Evolutionary conservation across 306 rosid species (phyloP).

Genomic region (cucumber (Cucumis sativus)): DNA sequence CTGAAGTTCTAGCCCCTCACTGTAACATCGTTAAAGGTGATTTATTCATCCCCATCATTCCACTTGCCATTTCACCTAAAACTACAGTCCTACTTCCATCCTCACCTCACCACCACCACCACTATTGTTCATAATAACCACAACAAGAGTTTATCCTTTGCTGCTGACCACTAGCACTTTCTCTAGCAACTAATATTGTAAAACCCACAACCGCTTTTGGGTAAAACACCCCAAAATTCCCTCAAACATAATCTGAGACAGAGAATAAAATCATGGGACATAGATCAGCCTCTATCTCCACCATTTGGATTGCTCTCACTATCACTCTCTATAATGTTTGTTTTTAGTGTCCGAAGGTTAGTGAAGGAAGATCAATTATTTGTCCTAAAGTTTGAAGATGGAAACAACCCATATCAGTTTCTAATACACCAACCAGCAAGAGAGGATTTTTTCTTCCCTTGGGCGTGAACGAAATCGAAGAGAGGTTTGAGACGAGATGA

Average conservation of each 20-base stretch:
- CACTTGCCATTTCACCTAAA: neutral
- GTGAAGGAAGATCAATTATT: neutral
- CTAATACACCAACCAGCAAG: no score
- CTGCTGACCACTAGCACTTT: neutral
- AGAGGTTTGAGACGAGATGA: no score
- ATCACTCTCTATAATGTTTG: constrained; percentile 11
- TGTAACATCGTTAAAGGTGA: constrained; percentile 72
- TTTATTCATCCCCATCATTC: constrained; percentile 35
- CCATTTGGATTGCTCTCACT: constrained; percentile 17
- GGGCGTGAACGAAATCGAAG: no score
- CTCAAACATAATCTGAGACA: constrained; percentile 22
- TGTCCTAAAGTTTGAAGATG: no score
- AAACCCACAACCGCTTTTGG: neutral
- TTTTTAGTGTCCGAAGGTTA: constrained; percentile 13
- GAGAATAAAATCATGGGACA: constrained; percentile 12
- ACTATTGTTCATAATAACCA: constrained; percentile 9
- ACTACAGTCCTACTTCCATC: constrained; percentile 6
- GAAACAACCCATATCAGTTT: no score
- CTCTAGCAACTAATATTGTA: neutral
- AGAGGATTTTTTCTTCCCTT: no score
- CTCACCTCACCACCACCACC: constrained; percentile 9
- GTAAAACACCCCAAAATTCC: neutral
- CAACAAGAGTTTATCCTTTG: neutral
- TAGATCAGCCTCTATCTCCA: constrained; percentile 18
- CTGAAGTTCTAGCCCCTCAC: constrained; percentile 83